phyloP scores from a whole-genome alignment of 495 filamentous ascomycete species.

The Tetracladium setigerum region DNA sequence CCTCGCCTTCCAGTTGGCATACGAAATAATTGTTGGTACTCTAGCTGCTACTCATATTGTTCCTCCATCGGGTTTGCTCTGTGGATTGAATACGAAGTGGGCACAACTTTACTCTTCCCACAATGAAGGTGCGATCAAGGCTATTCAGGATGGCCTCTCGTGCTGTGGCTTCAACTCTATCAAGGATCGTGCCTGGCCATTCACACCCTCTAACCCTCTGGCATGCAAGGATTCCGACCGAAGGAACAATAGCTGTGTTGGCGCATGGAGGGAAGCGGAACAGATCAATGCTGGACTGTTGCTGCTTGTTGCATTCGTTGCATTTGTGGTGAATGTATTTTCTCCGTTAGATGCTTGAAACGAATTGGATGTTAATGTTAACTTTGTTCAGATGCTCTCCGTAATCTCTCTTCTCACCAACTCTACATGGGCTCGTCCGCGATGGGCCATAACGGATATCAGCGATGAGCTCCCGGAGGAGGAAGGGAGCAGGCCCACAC shows the following conservation, averaged over 20 bases:
- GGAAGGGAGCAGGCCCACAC: constrained; percentile 10
- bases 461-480: constrained; percentile 5
- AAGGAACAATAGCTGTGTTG: constrained; percentile 20
- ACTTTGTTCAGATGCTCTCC: constrained; percentile 8
- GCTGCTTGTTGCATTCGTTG: constrained; percentile 21
- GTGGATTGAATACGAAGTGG: constrained; percentile 49
- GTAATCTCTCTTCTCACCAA: constrained; percentile 14
- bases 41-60: constrained; percentile 18
- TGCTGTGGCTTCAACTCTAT: constrained; percentile 57
- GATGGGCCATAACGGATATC: background rate
- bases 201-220: constrained; percentile 16
- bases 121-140: constrained; percentile 40
- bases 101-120: constrained; percentile 36
- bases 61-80: constrained; percentile 28
- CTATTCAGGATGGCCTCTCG: constrained; percentile 54
- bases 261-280: constrained; percentile 20
- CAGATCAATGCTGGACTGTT: constrained; percentile 24
- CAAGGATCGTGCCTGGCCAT: constrained; percentile 53
- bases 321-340: constrained; percentile 25
- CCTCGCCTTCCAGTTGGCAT: constrained; percentile 48
- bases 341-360: background rate
- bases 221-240: constrained; percentile 16
- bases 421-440: constrained; percentile 7
- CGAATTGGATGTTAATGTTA: constrained; percentile 5
- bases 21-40: constrained; percentile 39